A percentile compares a stretch with the other conserved stretches of the same genome.
These are phyloP conservation scores for Lolium rigidum DNA, from an alignment of 176 grass and related monocot genomes.

Conservation along the genomic window DNA sequence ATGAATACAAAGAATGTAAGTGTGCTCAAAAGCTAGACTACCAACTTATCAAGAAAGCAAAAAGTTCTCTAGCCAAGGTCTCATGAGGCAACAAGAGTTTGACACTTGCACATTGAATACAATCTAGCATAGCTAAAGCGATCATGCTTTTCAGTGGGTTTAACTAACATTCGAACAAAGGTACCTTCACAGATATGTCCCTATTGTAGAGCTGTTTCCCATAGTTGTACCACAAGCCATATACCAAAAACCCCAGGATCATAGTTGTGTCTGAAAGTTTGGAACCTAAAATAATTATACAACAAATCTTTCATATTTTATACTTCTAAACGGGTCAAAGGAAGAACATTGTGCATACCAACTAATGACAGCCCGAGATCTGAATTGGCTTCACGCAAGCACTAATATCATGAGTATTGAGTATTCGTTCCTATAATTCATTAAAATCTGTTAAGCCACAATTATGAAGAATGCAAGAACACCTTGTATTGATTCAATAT, in stretches of 20 bases:
- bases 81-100: conserved; percentile 12
- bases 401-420: background rate
- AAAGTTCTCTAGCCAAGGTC: background rate
- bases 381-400: background rate
- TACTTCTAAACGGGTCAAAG: background rate
- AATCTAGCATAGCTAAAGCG: background rate
- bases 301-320: background rate
- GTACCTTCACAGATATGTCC: background rate
- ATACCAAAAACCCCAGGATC: background rate
- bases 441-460: background rate
- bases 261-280: background rate
- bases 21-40: background rate
- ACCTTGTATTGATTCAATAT: background rate
- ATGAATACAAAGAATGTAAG: background rate
- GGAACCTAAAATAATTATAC: background rate
- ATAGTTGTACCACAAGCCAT: background rate
- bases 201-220: background rate
- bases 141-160: background rate
- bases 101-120: background rate
- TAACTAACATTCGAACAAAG: background rate
- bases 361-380: background rate
- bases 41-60: conserved; percentile 4
- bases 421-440: background rate
- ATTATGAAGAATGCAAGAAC: background rate
- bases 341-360: background rate